Conservation (phyloP, 805 yeast species). For the Brettanomyces sp. region DNA sequence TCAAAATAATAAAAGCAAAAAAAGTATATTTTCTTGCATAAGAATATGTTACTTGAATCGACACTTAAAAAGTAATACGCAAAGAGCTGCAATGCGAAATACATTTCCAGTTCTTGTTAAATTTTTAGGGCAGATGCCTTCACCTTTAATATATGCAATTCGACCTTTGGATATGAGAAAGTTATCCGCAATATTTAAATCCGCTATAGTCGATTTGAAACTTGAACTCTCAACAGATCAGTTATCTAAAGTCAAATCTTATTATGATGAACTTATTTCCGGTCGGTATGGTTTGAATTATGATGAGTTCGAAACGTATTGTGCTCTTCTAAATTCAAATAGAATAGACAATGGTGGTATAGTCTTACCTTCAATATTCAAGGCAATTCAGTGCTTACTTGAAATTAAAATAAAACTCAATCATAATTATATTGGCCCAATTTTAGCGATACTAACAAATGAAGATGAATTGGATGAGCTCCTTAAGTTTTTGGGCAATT, state of each 20-base stretch:
- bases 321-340: neutral
- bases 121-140: neutral
- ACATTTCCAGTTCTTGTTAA: no score
- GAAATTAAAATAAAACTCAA: neutral
- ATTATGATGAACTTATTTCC: neutral
- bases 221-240: neutral
- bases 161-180: neutral
- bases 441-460: neutral
- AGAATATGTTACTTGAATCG: no score
- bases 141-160: neutral
- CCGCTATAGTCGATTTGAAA: neutral
- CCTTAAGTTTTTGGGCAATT: neutral
- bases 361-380: neutral
- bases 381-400: neutral
- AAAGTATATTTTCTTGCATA: no score
- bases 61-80: no score
- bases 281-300: constrained; percentile 1
- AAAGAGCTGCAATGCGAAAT: no score
- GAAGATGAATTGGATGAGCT: neutral
- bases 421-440: neutral
- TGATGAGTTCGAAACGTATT: neutral
- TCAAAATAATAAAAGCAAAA: no score
- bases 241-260: neutral
- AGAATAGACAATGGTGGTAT: neutral
- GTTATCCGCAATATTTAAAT: neutral